Evolutionary conservation across 257 asterid species (phyloP).

Genomic region (Solanum ossicruentum): DNA sequence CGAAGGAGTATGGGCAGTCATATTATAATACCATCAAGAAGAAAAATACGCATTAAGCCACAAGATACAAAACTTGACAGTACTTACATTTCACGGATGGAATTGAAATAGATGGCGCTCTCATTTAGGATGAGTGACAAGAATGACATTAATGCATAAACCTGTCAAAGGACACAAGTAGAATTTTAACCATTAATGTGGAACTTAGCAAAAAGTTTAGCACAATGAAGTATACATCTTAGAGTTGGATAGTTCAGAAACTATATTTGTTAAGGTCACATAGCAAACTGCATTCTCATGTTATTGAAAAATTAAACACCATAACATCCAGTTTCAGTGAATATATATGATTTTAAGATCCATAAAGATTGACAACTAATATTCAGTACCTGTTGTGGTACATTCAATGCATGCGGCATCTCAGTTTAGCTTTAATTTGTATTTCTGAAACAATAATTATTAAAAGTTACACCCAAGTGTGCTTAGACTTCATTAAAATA

Average conservation of each 20-base stretch:
- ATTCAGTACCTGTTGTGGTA: not conserved
- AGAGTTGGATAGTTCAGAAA: not conserved
- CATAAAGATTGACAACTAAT: not conserved
- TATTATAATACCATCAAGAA: not conserved
- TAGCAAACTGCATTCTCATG: not conserved
- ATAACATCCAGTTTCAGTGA: not conserved
- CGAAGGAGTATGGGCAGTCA: not conserved
- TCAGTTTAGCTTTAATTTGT: not conserved
- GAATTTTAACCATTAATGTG: not conserved
- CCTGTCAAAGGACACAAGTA: constrained; percentile 34
- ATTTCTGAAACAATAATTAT: not conserved
- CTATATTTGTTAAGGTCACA: not conserved
- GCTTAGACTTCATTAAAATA: not conserved
- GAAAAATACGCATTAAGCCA: not conserved
- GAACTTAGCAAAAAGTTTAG: not conserved
- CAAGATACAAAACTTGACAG: not conserved
- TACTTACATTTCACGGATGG: constrained; percentile 89
- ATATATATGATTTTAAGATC: not conserved
- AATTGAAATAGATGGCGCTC: constrained; percentile 81
- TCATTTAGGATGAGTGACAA: constrained; percentile 58
- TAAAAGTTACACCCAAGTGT: not conserved
- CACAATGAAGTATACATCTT: not conserved
- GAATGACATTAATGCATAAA: constrained; percentile 91
- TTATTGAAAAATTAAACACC: not conserved
- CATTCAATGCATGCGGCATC: not conserved